Evolutionary conservation across 1,284 basidiomycete genomes (phyloP), one percentile per base, ranked within the genome.

Genomic region (Ustilago sp.): DNA sequence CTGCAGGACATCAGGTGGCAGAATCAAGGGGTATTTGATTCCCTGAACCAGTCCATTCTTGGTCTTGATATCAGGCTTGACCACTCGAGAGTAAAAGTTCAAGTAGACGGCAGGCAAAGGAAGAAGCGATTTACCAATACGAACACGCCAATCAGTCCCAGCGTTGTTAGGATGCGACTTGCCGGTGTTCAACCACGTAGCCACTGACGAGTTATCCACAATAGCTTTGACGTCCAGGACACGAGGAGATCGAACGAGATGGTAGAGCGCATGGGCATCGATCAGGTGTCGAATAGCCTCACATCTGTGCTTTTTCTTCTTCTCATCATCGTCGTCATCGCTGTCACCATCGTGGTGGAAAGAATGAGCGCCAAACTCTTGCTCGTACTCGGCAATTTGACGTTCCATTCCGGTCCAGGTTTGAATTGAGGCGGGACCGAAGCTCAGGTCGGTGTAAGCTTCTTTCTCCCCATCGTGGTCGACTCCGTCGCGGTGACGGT

Each of bases 1-100:
- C 73, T 91, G 89, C 77, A 92, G 90, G 48, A 89, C 87, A 1
- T 90, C 89, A 8, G 89, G 89, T 43, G 91, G 91, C 9, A 91
- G 91, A 48, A 91, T 81, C 19, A 93, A 86, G 1, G 91, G 90
- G 74, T 88, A 88, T 79, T 88, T 88, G 69, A 93, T 85, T 36
- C 88, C 89, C 82, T 93, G 91, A 43, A 92, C 87, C 50, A 91
- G 64, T 87, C 92, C 92, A 81, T 92, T 93, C 38, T 86, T 82
- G n/a, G 90, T 89, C 39, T 70, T 59, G 23, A 81, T 61, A 57
- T 80, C 71, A n/a, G 87, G 81, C 36, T 85, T 85, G 28, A 89
- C 82, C 17, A 93, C 86, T 58, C 87, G 88, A 34, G 89, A 88
- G 76, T 89, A 89, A 36, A 89, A 87, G 86, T 93, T 93, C 84